phyloP scores from a whole-genome alignment of 2,329 filamentous ascomycete genomes.

The Trichoderma semiorbis region DNA sequence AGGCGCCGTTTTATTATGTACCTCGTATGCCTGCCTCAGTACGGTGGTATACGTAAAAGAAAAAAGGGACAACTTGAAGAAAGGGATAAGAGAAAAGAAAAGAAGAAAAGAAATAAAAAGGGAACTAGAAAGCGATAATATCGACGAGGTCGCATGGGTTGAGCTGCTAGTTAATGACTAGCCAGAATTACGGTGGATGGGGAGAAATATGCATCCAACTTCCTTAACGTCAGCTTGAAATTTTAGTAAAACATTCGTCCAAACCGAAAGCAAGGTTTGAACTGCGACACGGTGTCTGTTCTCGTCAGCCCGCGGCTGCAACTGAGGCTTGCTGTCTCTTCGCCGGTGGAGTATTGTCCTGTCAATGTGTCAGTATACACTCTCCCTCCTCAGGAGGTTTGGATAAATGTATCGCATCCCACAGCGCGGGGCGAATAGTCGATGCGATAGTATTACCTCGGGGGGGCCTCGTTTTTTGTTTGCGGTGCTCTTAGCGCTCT shows the following conservation, averaged over 20 bases:
- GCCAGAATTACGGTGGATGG: constrained; percentile 2
- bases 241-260: constrained; percentile 20
- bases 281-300: not conserved
- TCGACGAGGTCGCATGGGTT: not conserved
- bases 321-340: constrained; percentile 43
- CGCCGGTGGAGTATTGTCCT: constrained; percentile 37
- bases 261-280: not conserved
- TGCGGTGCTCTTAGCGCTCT: constrained; percentile 38
- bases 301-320: constrained; percentile 37
- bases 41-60: not conserved
- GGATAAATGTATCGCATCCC: constrained; percentile 7
- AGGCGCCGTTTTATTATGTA: constrained; percentile 15
- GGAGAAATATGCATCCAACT: constrained; percentile 19
- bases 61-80: not conserved
- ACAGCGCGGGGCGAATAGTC: constrained; percentile 17
- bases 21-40: constrained; percentile 1
- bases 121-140: not conserved
- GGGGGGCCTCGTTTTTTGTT: constrained; percentile 49
- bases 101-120: not conserved
- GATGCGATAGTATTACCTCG: constrained; percentile 38
- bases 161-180: not conserved
- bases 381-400: not conserved
- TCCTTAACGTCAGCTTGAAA: constrained; percentile 24
- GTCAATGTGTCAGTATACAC: constrained; percentile 27
- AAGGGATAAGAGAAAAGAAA: not conserved